Evolutionary conservation across 345 rosid genomes (phyloP), one percentile per base, ranked within the genome.

Genomic region (Linum tenue): DNA sequence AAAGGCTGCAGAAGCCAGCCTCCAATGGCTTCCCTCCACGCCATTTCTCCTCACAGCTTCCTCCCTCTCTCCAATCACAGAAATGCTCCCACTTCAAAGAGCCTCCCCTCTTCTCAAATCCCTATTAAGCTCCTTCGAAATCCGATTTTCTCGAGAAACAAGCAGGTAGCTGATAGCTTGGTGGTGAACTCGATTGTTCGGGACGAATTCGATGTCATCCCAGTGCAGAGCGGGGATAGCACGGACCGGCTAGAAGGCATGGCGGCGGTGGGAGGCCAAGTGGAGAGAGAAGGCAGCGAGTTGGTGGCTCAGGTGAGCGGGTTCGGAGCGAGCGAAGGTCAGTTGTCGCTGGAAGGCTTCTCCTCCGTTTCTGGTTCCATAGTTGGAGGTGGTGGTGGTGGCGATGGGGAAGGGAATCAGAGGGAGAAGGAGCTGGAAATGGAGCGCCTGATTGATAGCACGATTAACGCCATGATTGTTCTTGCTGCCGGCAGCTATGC

Each of bases 401-500:
- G 80, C 67, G 48, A 70, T 6, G 60, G 60, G 2, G 60, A 9
- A 56, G 60, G 60, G 10, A 35, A 22, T 57, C 14, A 37, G 7
- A 70, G 60, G 55, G 77, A 69, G 68, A 75, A 37, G 10, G 86
- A 72, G 40, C 55, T 56, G 71, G 86, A 77, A 14, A 77, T 70
- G 70, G 84, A 79, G 75, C 90, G 66, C 81, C 64, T 82, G 63
- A 67, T 85, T 3, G 92, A 88, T 82, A 75, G 95, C 77, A 78
- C 67, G 56, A 82, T 90, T 14, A 94, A 90, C 69, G 99, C 92
- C 16, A 71, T 80, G 57, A 79, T 94, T 55, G 99, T 85, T 74
- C 71, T 94, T 60, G 91, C 87, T 67, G 91, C 91, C 57, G 90
- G 97, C 77, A 71, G 87, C 80, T 90, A 59, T 71, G 97, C 91